Evolutionary conservation across 805 yeast genomes (phyloP), one percentile per base, ranked within the genome.

Genomic region (Cyberlindnera mrakii): DNA sequence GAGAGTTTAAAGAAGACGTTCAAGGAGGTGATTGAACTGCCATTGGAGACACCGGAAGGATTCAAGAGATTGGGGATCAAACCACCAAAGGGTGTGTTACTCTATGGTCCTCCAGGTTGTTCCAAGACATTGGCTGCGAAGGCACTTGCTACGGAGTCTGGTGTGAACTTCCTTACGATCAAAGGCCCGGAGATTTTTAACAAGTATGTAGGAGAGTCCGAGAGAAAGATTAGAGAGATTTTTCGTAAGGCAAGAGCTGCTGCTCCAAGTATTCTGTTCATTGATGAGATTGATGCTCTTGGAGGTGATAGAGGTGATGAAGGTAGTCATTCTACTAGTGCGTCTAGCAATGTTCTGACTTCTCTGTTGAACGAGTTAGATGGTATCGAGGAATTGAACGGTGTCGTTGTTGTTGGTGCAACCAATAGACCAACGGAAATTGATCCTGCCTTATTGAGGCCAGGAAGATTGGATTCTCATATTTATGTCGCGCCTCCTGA

Each of bases 101-200:
- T 93, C 17, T 93, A 93, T 62, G 99, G 99, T 0, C 99, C 99
- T 1, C 98, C 99, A 0, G 99, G 99, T 14, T 91, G 98, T 67
- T 90, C 97, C 10, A 91, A 91, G 57, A 91, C 99, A 0, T 65
- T 91, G 48, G 87, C 96, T 0, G 98, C 97, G 2, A 91, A 91
- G 58, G 97, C 97, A 0, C 66, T 91, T 27, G 98, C 98, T 0
- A 85, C 96, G 0, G 99, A 91, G 64, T 84, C 96, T 2, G 97
- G 97, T 0, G 74, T 91, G 39, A 91, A 91, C 55, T 91, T 91
- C 62, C 63, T 91, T 41, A 96, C 98, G 0, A 96, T 91, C 7
- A 93, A 93, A 62, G 99, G 99, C 1, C 99, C 99, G 0, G 99
- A 91, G 62, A 78, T 91, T 30, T 84, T 91, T 58, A 91, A 88